Base-by-base conservation (phyloP, 2,329 filamentous ascomycete species). In the Trichoderma brevicompactum region DNA sequence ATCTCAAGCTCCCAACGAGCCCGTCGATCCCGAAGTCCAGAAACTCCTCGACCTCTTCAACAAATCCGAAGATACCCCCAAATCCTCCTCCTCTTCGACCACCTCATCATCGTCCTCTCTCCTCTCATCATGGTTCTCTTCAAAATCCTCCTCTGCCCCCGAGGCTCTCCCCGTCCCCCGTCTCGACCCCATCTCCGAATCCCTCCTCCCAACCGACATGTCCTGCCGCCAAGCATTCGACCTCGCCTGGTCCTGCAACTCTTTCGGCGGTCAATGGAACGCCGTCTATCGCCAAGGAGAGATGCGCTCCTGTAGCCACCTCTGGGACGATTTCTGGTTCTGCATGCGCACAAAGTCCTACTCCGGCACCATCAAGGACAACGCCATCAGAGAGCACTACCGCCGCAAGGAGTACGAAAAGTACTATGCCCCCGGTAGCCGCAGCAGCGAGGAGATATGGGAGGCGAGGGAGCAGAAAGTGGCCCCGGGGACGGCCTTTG, bases 281-380 rank as follows among this genome's bases (percentile, higher is more conserved):
- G 88, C 92, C 73, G 85, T 98, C 43, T 99, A 98, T 82, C 90
- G 95, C 44, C 89, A 92, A 74, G 95, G 95, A 68, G 80, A 83
- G 48, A 81, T 96, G 73, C 87, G 89, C 50, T 84, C 86, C 3
- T 99, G 95, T 82, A 87, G 83, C 68, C 90, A 96, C 70, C 89
- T 93, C 68, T 97, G 94, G 93, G 86, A 89, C 67, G 92, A 97
- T 77, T 98, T 97, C 79, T 96, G 94, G 91, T 94, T 97, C 80
- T 99, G 95, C 82, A 97, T 98, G 94, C 89, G 92, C 69, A 89
- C 88, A 43, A 88, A 90, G 72, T 83, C 84, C 2, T 87, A 87
- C 73, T 77, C 83, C 0, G 84, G 86, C 28, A 79, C 83, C 49
- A 80, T 87, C 70, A 87, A 87, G 72, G 87, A 85, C 66, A 84